Percentiles rank a stretch among this genome's conserved stretches.
Evolutionary conservation across 305 asterid genomes (phyloP).

Genomic region (Vinca major): DNA sequence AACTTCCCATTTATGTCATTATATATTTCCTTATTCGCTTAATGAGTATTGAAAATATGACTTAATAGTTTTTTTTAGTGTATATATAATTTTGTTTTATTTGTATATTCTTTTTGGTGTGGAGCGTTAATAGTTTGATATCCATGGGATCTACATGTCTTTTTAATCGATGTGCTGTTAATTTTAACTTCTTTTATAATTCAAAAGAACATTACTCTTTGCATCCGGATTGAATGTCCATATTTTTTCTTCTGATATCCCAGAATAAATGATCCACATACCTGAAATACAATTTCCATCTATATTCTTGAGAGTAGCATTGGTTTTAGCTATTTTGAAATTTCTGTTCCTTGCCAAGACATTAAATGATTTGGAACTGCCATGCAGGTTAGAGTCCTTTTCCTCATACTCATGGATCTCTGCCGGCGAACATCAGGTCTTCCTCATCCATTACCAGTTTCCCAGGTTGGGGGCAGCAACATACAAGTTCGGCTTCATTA

Average conservation of each 20-base stretch:
- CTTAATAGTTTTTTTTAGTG: no score
- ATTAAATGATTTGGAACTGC: constrained; percentile 13
- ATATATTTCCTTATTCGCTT: background rate
- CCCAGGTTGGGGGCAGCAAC: constrained; percentile 90
- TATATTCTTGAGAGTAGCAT: no score
- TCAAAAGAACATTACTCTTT: background rate
- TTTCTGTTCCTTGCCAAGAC: background rate
- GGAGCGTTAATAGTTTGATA: background rate
- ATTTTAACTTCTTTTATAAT: background rate
- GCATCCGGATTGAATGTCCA: no score
- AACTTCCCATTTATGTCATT: background rate
- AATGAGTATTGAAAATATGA: background rate
- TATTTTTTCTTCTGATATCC: no score
- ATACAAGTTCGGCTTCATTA: constrained; percentile 93
- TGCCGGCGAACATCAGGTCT: constrained; percentile 85
- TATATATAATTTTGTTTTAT: no score
- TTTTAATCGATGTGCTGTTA: background rate
- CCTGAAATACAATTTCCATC: no score
- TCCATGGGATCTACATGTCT: background rate
- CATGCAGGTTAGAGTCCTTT: constrained; percentile 91
- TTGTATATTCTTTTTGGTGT: no score
- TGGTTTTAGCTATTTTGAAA: background rate
- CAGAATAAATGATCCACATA: no score
- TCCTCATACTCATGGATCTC: constrained; percentile 92
- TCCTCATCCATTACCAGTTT: constrained; percentile 76